Evolutionary conservation across 495 filamentous ascomycete genomes (phyloP), one percentile per base, ranked within the genome.

Genomic region (Podospora comata): DNA sequence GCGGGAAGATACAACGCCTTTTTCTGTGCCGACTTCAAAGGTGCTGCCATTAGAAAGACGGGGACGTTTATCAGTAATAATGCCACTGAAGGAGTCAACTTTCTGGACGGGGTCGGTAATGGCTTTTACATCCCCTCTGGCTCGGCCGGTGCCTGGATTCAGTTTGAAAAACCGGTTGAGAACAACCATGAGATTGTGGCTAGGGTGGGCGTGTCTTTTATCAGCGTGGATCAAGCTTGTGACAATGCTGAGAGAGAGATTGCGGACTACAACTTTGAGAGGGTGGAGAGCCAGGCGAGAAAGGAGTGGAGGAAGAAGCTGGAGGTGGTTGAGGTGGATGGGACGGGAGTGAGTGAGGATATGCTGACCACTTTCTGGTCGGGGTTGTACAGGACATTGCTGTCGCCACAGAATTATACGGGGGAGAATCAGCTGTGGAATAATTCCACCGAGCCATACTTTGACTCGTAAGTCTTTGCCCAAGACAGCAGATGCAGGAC

Each of bases 391-490:
- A 81, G 89, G 20, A 82, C 86, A 2, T 75, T 90, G 77, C 82
- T 91, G 39, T 87, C 83, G 19, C 89, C 89, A 7, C 89, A 92
- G 75, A 88, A 92, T 65, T 91, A 91, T 70, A 92, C 90, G 0
- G 88, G 89, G 0, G 90, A 92, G 71, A 92, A 92, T 59, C 89
- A 84, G 48, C 75, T 90, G 3, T 92, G 90, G 90, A 71, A 88
- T 26, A 71, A 88, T 23, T 89, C 87, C 20, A 78, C 80, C 0
- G 90, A 92, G 74, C 90, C 90, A n/a, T 92, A 92, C 67, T 92
- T 86, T 69, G 90, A 92, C 70, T 88, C 79, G 61, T 82, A 34
- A 65, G 69, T 83, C 72, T 87, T 87, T 66, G 86, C 82, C 39
- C 2, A 3, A 11, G 39, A 13, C 13, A 11, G 39, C 70, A 73